Evolutionary conservation across 2,329 filamentous ascomycete genomes (phyloP), one percentile per base, ranked within the genome.

Genomic region (Scedosporium aurantiacum): DNA sequence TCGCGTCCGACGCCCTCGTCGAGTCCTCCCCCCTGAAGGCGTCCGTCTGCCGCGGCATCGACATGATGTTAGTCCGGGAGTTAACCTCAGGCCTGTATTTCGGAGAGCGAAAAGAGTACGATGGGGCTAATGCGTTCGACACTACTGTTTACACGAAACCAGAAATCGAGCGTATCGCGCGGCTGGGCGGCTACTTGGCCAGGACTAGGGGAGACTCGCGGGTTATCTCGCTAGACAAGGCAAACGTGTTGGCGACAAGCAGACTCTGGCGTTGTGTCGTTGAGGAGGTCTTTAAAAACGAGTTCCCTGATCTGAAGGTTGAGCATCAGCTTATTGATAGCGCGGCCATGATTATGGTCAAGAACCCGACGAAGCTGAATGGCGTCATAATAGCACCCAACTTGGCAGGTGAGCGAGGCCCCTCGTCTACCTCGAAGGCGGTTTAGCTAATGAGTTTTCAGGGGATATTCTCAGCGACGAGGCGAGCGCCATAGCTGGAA

Each of bases 331-430:
- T 97, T 59, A 96, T 97, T 71, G 93, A 97, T 77, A 90, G 86
- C 62, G 93, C 93, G n/a, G 93, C 93, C 66, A 97, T 97, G 92
- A 79, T 97, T 68, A 91, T 97, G 88, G 84, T 97, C 71, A 97
- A 96, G 86, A 93, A 92, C 76, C 93, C 93, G 8, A 81, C 87
- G 10, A 84, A 85, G 23, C 80, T 97, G 60, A 97, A 97, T 73
- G 93, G 93, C 61, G 85, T 97, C 41, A 83, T 97, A 55, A 86
- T 97, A 65, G 96, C 92, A 10, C 92, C 87, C 79, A 99, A 97
- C 75, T 73, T 97, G 67, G n/a, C n/a, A n/a, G n/a, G n/a, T n/a
- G n/a, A n/a, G n/a, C n/a, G n/a, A n/a, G n/a, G n/a, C n/a, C n/a
- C n/a, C n/a, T n/a, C n/a, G n/a, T n/a, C n/a, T n/a, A n/a, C n/a